Base-by-base conservation (phyloP, 192 early-diverging fungal species). In the Linnemannia exigua region DNA sequence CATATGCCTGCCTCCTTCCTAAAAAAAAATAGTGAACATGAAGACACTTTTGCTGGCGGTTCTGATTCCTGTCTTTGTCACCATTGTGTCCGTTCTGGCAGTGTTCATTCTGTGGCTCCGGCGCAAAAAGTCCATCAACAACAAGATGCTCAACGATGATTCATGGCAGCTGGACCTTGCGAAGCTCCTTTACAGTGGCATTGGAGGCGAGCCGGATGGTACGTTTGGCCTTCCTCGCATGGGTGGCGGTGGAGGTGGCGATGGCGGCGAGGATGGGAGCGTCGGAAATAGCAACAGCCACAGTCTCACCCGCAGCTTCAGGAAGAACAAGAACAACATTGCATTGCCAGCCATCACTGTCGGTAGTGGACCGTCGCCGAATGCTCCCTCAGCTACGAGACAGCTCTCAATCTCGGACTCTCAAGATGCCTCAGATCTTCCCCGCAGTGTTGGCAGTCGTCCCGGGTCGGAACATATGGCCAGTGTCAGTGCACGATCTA, bases 151-250 rank as follows among this genome's bases (percentile, higher is more conserved):
- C 28, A 86, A 86, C 35, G 84, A 86, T n/a, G 84, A 86, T 28
- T 86, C 84, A 11, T 86, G 84, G 84, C 84, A 86, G 51, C 35
- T 86, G n/a, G 84, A 86, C 31, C 84, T 86, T 33, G 22, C 70
- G 7, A 86, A 80, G 38, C 46, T 86, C 0, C 75, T 86, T 8
- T 72, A 80, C 44, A 79, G 69, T 46, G 78, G 75, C 31, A 76
- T 76, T 54, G 70, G 84, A 11, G 84, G 79, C 1, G 84, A 79
- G 22, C 36, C 78, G 14, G 79, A 76, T n/a, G 35, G 38, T 3
- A 63, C 77, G 2, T 75, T 74, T 28, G 71, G 35, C 9, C 14
- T 37, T 11, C 79, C 84, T 41, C 48, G 48, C 28, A 86, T 80
- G 70, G 67, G 48, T 37, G 54, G 63, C 0, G 11, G 25, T 67